phyloP scores from a whole-genome alignment of 257 asterid genomes.

The Echites panduratus region DNA sequence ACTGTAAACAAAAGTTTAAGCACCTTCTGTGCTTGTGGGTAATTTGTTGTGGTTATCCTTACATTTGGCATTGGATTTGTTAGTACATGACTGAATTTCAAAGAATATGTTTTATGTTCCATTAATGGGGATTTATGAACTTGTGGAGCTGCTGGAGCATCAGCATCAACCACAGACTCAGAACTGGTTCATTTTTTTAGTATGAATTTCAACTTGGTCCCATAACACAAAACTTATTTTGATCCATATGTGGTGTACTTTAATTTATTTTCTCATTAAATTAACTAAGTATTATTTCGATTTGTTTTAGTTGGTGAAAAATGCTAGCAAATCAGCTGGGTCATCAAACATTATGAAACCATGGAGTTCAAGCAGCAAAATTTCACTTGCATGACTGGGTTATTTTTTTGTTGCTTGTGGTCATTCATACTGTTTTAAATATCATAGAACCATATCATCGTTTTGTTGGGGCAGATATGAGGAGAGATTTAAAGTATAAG shows the following conservation, averaged over 20 bases:
- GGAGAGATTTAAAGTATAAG: slow-evolving; percentile 85
- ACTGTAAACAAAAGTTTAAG: not conserved
- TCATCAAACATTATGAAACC: slow-evolving; percentile 73
- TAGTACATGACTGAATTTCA: not conserved
- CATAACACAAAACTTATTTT: not conserved
- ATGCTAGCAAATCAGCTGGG: slow-evolving; percentile 97
- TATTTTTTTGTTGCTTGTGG: slow-evolving; percentile 75
- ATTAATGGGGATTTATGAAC: not conserved
- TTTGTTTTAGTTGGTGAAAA: slow-evolving; percentile 35
- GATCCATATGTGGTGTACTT: not conserved
- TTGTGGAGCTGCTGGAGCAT: not conserved
- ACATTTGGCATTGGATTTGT: not conserved
- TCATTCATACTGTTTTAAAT: slow-evolving; percentile 55
- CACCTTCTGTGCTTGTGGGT: not conserved
- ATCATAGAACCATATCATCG: slow-evolving; percentile 92
- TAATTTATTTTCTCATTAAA: not conserved
- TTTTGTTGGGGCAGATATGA: slow-evolving; percentile 83
- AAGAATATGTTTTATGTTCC: not conserved
- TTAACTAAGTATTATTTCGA: not conserved
- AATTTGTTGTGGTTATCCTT: too few species aligned
- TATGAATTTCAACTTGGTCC: not conserved
- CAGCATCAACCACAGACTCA: too few species aligned
- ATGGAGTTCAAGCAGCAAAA: slow-evolving; percentile 76
- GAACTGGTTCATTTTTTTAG: not conserved
- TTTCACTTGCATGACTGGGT: slow-evolving; percentile 94